Evolutionary conservation across 2,329 filamentous ascomycete species (phyloP).

Genomic region (Coniochaeta hoffmannii): DNA sequence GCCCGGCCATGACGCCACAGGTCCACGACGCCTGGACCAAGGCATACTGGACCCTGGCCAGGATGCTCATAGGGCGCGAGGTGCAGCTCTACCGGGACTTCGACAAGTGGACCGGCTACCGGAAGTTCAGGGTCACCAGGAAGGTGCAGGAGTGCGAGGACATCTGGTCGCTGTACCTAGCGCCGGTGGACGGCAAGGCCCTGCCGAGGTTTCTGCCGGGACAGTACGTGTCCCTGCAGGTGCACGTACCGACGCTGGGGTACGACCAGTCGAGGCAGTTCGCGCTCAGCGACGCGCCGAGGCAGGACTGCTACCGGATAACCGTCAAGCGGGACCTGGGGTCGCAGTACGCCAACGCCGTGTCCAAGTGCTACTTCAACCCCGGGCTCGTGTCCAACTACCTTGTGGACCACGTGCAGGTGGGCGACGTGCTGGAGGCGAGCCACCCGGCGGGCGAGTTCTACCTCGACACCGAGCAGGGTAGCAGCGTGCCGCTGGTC

Average conservation of each 20-base stretch:
- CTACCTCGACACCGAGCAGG: constrained; percentile 39
- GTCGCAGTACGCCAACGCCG: constrained; percentile 31
- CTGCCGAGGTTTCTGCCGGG: constrained; percentile 61
- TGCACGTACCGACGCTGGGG: constrained; percentile 47
- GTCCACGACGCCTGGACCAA: constrained; percentile 61
- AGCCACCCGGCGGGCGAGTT: constrained; percentile 61
- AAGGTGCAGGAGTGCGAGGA: constrained; percentile 61
- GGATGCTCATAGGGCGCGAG: constrained; percentile 64
- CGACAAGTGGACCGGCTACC: constrained; percentile 59
- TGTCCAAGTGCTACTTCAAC: constrained; percentile 38
- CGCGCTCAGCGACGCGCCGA: constrained; percentile 60
- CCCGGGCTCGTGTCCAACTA: constrained; percentile 64
- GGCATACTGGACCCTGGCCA: constrained; percentile 67
- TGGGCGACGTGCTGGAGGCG: constrained; percentile 56
- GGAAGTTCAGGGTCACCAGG: constrained; percentile 55
- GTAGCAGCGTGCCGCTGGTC: constrained; percentile 41
- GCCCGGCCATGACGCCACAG: constrained; percentile 56
- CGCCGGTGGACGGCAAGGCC: constrained; percentile 51
- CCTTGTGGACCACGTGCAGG: constrained; percentile 53
- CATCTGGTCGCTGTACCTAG: constrained; percentile 64
- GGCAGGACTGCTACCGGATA: constrained; percentile 58
- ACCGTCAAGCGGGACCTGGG: constrained; percentile 62
- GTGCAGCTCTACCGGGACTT: constrained; percentile 53
- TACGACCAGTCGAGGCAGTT: constrained; percentile 64
- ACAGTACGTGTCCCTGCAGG: constrained; percentile 62